Base-by-base conservation (phyloP, 2,329 filamentous ascomycete genomes). In the Aspergillus novofumigatus region DNA sequence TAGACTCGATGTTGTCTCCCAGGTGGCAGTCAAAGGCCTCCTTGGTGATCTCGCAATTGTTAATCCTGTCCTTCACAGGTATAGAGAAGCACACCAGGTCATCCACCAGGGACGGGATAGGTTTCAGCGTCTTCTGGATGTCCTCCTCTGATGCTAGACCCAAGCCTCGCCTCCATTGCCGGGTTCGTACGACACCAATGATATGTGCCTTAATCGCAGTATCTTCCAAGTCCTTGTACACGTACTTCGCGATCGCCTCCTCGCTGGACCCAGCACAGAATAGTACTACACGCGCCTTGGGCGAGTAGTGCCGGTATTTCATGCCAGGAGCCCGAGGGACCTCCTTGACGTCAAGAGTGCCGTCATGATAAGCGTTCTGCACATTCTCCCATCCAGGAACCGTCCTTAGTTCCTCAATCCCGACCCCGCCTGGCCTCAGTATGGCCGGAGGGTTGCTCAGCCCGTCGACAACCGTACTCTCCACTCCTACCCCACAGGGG, bases 231-330 rank as follows among this genome's bases (percentile, higher is more conserved):
- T 77, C 72, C 21, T 66, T 62, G 25, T 64, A 63, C 6, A 78
- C 67, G 23, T 72, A 73, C 8, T 64, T 60, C 28, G 65, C 57
- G 20, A 75, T 68, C 8, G 63, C 66, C 3, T 59, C 48, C 21
- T 61, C 54, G 47, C 62, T 62, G 60, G 71, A 69, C 1, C 77
- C 79, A 29, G 83, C 75, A 71, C 96, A 91, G 69, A 92, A 96
- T 1, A 97, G 79, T 14, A 96, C 78, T 2, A 99, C 92, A 49
- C 82, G 86, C 1, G 94, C 95, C 72, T 87, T 90, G 1, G 94
- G 94, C 47, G 92, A 96, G 69, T 99, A 99, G 72, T 99, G 94
- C 70, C 94, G 91, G 72, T 99, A 99, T 76, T 99, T 99, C 94
- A 99, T 99, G 1, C 94, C 94, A 0, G 94, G 94, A 0, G 94